These are phyloP conservation scores for Cadophora gregata DNA, from an alignment of 2,329 filamentous ascomycete species.

Conservation along the genomic window DNA sequence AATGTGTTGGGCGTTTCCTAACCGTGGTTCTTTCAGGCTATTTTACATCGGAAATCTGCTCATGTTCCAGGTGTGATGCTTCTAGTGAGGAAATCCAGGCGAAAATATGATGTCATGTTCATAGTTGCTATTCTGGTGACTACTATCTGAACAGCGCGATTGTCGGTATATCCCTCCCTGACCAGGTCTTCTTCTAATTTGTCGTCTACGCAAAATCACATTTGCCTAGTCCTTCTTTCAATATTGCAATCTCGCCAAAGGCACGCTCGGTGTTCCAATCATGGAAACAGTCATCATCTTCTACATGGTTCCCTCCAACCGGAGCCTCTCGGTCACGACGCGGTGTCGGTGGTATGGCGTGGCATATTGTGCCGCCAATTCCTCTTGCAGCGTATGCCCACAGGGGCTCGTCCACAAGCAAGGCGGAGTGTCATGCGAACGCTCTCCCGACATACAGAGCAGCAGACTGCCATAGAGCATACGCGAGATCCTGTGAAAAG, in stretches of 20 bases:
- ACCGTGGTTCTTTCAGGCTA: conserved; percentile 30
- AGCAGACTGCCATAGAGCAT: conserved; percentile 37
- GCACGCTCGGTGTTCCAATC: neutral
- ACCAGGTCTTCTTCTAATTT: neutral
- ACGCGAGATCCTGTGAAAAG: conserved; percentile 37
- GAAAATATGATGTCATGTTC: conserved; percentile 35
- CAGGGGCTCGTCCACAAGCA: conserved; percentile 36
- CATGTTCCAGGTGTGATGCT: conserved; percentile 31
- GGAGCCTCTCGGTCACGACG: conserved; percentile 35
- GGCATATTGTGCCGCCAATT: conserved; percentile 39
- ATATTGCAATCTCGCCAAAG: neutral
- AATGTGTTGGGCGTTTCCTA: neutral
- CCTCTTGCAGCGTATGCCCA: conserved; percentile 39
- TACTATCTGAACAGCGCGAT: conserved; percentile 16
- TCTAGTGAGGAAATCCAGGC: conserved; percentile 35
- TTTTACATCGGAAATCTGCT: neutral
- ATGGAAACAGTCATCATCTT: conserved; percentile 36
- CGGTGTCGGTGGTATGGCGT: conserved; percentile 32
- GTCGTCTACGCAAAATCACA: neutral
- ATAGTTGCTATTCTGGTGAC: conserved; percentile 37
- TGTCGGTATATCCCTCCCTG: neutral
- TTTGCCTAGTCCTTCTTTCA: neutral
- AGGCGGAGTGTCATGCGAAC: conserved; percentile 37
- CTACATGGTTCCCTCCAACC: no score
- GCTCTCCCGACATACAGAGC: conserved; percentile 36